phyloP scores from a whole-genome alignment of 2,329 filamentous ascomycete genomes.

The Purpureocillium takamizusanense region DNA sequence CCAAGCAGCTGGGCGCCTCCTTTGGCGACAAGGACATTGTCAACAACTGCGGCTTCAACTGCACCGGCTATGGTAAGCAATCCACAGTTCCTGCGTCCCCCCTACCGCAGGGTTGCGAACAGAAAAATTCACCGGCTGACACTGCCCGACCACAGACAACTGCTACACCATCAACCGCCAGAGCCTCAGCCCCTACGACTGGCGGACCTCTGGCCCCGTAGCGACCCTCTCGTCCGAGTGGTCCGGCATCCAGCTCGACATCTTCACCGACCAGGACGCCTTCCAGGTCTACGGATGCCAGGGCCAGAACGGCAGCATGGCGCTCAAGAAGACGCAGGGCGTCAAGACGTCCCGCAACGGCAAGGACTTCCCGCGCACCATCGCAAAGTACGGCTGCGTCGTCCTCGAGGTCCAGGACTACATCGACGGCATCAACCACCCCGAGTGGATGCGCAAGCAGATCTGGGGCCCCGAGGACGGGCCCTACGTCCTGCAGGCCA shows the following conservation, averaged over 20 bases:
- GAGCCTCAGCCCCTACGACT: slow-evolving; percentile 49
- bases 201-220: slow-evolving; percentile 49
- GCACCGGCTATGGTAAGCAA: slow-evolving; percentile 69
- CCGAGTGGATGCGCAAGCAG: slow-evolving; percentile 72
- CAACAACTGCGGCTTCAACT: slow-evolving; percentile 72
- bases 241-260: slow-evolving; percentile 76
- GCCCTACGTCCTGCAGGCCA: slow-evolving; percentile 54
- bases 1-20: slow-evolving; percentile 71
- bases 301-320: slow-evolving; percentile 60
- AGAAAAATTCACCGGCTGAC: too few species aligned
- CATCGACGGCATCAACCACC: slow-evolving; percentile 90
- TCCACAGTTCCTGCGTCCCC: not conserved
- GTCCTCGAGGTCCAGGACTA: slow-evolving; percentile 90
- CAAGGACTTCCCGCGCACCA: slow-evolving; percentile 47
- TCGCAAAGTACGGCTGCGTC: slow-evolving; percentile 72
- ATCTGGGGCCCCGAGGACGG: slow-evolving; percentile 50
- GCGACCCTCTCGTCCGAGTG: slow-evolving; percentile 62
- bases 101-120: too few species aligned
- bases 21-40: slow-evolving; percentile 51
- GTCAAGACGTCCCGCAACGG: slow-evolving; percentile 33
- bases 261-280: slow-evolving; percentile 76
- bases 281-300: slow-evolving; percentile 85
- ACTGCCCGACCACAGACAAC: slow-evolving; percentile 36
- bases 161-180: slow-evolving; percentile 61
- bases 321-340: slow-evolving; percentile 64